A percentile compares a stretch with the other conserved stretches of the same genome.
Conservation (phyloP, 1,284 basidiomycete species). For the Tylopilus orsonianus region DNA sequence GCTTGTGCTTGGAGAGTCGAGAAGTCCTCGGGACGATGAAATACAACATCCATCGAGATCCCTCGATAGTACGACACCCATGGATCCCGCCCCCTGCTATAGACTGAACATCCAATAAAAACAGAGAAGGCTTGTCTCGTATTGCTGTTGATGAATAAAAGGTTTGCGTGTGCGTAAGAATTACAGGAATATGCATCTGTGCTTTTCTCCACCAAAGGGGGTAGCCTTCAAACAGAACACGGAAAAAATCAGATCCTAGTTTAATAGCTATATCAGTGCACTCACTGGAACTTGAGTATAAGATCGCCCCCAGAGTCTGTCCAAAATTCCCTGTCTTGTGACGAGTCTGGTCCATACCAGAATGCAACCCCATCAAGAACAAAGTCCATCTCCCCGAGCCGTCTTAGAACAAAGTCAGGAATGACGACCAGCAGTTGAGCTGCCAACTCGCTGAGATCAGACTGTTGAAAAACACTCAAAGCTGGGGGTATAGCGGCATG, state of each 20-base stretch:
- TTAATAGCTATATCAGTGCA: neutral
- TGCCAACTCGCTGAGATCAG: too few relatives aligned
- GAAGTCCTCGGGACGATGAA: neutral
- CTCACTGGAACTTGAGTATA: neutral
- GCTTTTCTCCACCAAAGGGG: neutral
- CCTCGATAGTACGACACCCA: neutral
- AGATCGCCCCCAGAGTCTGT: neutral
- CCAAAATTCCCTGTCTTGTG: neutral
- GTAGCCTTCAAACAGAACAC: neutral
- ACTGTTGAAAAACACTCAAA: too few relatives aligned
- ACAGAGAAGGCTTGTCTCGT: neutral
- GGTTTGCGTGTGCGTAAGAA: neutral
- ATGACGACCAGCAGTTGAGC: neutral
- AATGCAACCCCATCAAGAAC: neutral
- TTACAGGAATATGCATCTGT: neutral
- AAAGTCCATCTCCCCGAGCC: neutral
- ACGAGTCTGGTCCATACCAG: neutral
- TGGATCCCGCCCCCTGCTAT: too few relatives aligned
- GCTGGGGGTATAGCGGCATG: neutral
- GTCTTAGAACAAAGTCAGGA: neutral
- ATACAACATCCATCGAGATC: conserved; percentile 1
- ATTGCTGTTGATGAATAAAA: neutral
- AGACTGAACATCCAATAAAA: neutral
- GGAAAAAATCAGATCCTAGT: too few relatives aligned
- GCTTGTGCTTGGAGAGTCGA: neutral